phyloP scores from a whole-genome alignment of 345 rosid genomes.

The Erucastrum elatum region DNA sequence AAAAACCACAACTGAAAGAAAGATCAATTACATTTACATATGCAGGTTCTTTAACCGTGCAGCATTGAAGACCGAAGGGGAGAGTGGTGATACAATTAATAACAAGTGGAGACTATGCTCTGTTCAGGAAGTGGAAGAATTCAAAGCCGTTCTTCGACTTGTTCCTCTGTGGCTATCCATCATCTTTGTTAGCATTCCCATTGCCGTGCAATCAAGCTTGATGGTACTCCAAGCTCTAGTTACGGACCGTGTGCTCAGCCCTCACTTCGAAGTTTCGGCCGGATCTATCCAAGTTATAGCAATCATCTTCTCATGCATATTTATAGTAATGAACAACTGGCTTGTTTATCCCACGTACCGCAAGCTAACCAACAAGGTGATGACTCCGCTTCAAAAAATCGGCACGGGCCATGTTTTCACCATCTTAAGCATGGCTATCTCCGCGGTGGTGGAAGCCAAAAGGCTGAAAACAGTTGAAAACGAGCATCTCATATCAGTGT shows the following conservation, averaged over 20 bases:
- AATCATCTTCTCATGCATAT: conserved; percentile 31
- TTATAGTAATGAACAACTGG: conserved; percentile 40
- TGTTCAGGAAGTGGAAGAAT: conserved; percentile 57
- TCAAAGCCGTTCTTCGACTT: conserved; percentile 49
- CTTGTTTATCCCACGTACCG: conserved; percentile 40
- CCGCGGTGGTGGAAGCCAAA: conserved; percentile 50
- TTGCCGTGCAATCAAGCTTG: conserved; percentile 39
- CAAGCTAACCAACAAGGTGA: conserved; percentile 10
- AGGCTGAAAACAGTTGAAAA: conserved; percentile 25
- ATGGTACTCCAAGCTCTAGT: conserved; percentile 54
- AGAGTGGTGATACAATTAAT: conserved; percentile 22
- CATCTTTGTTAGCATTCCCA: conserved; percentile 40
- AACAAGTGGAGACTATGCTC: conserved; percentile 55
- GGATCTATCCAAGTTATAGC: conserved; percentile 45
- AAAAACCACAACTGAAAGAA: neutral
- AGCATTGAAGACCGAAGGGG: conserved; percentile 45
- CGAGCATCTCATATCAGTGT: conserved; percentile 40
- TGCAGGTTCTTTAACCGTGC: conserved; percentile 28
- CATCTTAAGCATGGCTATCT: conserved; percentile 37
- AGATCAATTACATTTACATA: neutral
- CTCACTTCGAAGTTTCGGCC: conserved; percentile 50
- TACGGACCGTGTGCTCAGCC: conserved; percentile 46
- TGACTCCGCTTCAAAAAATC: conserved; percentile 44
- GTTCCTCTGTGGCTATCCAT: conserved; percentile 44
- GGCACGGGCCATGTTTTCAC: conserved; percentile 52